Evolutionary conservation across 352 stramenopile genomes (phyloP).

Genomic region (Saprolegnia diclina): DNA sequence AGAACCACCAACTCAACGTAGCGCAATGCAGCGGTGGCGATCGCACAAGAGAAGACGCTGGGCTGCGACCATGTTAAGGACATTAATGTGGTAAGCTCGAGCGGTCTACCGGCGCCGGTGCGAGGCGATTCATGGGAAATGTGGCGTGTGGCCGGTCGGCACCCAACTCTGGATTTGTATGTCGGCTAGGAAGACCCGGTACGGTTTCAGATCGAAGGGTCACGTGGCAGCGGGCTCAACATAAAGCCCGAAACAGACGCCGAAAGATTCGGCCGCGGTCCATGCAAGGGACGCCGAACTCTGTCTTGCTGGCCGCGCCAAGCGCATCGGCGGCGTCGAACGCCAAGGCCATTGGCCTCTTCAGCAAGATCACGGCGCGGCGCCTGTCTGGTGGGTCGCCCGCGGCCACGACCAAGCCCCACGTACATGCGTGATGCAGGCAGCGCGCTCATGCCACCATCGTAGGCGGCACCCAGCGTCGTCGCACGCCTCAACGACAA

Average conservation of each 20-base stretch:
- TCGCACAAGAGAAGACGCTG: background rate
- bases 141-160: too few relatives aligned
- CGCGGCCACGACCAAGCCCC: background rate
- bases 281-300: background rate
- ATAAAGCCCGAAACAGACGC: background rate
- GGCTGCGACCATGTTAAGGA: too few relatives aligned
- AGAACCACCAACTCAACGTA: background rate
- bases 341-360: conserved; percentile 26
- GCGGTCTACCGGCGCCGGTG: too few relatives aligned
- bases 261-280: background rate
- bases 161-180: background rate
- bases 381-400: background rate
- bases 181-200: background rate
- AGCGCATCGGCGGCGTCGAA: conserved; percentile 6
- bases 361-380: conserved; percentile 21
- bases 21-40: background rate
- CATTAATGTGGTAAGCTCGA: too few relatives aligned
- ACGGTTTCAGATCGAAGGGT: background rate
- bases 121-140: too few relatives aligned
- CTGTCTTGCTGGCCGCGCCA: background rate
- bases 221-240: background rate
- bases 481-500: conserved; percentile 18
- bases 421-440: background rate
- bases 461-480: background rate
- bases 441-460: background rate